phyloP scores from a whole-genome alignment of 257 asterid genomes.

The Parsonsia alboflavescens region DNA sequence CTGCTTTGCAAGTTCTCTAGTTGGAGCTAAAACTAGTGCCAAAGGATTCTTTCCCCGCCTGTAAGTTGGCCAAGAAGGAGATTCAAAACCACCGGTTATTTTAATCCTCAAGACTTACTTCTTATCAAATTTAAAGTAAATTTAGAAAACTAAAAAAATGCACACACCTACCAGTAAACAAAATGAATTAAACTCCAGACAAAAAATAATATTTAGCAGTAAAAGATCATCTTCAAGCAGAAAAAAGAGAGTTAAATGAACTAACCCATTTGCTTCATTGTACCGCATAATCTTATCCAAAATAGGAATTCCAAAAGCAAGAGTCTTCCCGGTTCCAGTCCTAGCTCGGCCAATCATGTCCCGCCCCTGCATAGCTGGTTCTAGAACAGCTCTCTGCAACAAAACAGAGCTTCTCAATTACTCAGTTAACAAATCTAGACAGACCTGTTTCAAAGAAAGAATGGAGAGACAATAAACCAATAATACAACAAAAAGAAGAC shows the following conservation, averaged over 20 bases:
- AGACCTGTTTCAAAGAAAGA: neutral
- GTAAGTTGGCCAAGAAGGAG: conserved; percentile 19
- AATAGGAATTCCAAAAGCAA: conserved; percentile 82
- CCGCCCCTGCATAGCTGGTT: conserved; percentile 91
- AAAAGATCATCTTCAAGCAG: neutral
- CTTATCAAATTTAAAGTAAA: neutral
- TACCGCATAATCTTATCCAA: conserved; percentile 63
- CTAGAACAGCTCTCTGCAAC: conserved; percentile 63
- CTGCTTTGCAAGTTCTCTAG: conserved; percentile 88
- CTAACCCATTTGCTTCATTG: conserved; percentile 76
- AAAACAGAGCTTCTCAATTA: neutral
- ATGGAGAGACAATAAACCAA: neutral
- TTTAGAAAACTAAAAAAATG: neutral
- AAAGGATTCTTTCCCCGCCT: conserved; percentile 82
- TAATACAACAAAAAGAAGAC: neutral
- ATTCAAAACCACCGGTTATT: conserved; percentile 2
- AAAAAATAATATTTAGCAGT: neutral
- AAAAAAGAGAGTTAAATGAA: conserved; percentile 1
- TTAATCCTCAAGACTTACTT: neutral
- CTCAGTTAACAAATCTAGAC: neutral
- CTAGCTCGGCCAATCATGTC: conserved; percentile 96
- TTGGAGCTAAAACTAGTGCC: conserved; percentile 82
- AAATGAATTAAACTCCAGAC: neutral
- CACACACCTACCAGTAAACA: neutral
- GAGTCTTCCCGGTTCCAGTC: conserved; percentile 92